These are phyloP conservation scores for Wickerhamiella occidentalis DNA, from an alignment of 805 yeast species.

Conservation along the genomic window DNA sequence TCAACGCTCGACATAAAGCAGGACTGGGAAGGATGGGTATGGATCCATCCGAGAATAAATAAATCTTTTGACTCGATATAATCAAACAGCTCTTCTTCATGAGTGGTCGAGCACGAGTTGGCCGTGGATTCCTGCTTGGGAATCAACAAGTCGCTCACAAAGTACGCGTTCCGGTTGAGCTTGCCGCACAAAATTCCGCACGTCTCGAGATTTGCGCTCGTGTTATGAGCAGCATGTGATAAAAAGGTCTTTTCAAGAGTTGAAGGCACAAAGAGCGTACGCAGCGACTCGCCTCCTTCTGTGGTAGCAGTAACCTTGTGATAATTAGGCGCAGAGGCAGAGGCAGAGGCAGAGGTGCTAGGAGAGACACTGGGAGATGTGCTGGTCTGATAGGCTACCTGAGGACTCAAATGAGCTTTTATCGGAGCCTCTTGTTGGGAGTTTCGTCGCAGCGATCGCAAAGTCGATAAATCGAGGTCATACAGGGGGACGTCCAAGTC, in stretches of 20 bases:
- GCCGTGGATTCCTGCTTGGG: constrained; percentile 53
- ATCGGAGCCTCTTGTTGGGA: background rate
- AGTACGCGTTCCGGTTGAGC: constrained; percentile 48
- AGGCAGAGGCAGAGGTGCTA: no score
- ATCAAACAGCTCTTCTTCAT: constrained; percentile 47
- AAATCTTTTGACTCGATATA: constrained; percentile 43
- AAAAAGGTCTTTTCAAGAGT: constrained; percentile 36
- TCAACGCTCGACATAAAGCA: constrained; percentile 57
- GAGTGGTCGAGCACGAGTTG: constrained; percentile 49
- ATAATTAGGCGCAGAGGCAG: background rate
- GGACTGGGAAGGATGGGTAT: constrained; percentile 64
- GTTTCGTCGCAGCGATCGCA: background rate
- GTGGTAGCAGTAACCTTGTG: constrained; percentile 29
- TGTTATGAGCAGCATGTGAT: constrained; percentile 38
- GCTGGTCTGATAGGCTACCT: background rate
- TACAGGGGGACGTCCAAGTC: no score
- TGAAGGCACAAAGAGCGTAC: constrained; percentile 41
- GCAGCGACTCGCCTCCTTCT: constrained; percentile 45
- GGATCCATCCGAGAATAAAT: constrained; percentile 63
- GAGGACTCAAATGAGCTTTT: background rate
- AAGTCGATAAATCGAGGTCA: background rate
- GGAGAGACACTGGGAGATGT: background rate
- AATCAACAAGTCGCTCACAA: constrained; percentile 47
- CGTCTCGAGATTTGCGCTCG: constrained; percentile 42
- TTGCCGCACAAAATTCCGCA: constrained; percentile 58